Evolutionary conservation across 495 filamentous ascomycete genomes (phyloP), one percentile per base, ranked within the genome.

Genomic region (Diplogelasinospora grovesii): DNA sequence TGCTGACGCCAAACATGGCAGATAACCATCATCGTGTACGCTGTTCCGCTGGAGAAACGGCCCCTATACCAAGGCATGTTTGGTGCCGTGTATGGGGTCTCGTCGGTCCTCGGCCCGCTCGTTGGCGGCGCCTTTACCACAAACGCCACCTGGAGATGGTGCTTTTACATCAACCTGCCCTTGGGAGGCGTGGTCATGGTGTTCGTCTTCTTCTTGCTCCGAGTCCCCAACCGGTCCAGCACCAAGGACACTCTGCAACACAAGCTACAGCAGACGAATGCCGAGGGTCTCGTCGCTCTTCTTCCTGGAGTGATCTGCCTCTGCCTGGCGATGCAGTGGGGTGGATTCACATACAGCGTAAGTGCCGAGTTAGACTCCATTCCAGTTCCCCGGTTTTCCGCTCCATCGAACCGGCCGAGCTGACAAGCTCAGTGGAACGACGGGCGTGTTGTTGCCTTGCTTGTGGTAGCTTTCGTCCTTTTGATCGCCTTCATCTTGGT

Each of bases 261-360:
- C 18, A 49, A 65, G 15, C 5, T 68, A 8, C 29, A 36, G 2
- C 53, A 56, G 9, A 53, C 70, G 5, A 64, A 72, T 28, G 59
- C 57, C 0, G n/a, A 67, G 3, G 69, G 69, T 3, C 65, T 57
- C 0, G 25, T 63, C 3, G 21, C 75, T 16, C 73, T 81, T 47
- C 28, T 75, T 5, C 68, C 74, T 0, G 49, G 51, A 10, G 63
- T 80, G 22, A 54, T 79, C 24, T 74, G 67, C 36, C 59, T 81
- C 7, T 53, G 81, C 0, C 65, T 82, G 1, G 78, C 76, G 6
- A 61, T 82, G 11, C 69, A 80, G 46, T 82, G 75, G 75, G 79
- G 76, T 10, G 78, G 78, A 5, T 62, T 64, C 0, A 65, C 59
- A n/a, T 79, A 79, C 42, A n/a, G n/a, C n/a, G n/a, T n/a, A n/a